Base-by-base conservation (phyloP, 768 basidiomycete genomes). In the Tephrocybe sp. region DNA sequence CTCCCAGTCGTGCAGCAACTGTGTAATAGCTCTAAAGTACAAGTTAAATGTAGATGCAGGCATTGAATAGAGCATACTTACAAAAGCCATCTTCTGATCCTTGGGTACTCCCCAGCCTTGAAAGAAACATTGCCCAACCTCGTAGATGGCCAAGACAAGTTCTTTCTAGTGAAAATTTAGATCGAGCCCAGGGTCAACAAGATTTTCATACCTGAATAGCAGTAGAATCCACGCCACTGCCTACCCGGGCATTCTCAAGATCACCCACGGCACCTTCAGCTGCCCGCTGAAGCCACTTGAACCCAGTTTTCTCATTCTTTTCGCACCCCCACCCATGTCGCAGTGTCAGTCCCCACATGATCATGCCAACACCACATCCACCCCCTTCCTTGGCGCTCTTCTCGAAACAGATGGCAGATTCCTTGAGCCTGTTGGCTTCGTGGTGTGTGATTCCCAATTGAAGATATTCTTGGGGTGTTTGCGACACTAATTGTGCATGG, bases 41-140 rank as follows among this genome's bases (percentile, higher is more conserved):
- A 13, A 27, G 42, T 32, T 30, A 24, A 48, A 21, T 13, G 35
- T 51, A 13, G 25, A 41, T 24, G 45, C 19, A 28, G 19, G 25
- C 24, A 26, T 48, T 44, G 32, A 31, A 18, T 21, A 36, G 25
- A n/a, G n/a, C n/a, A n/a, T n/a, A 78, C 87, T 48, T 64, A 89
- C 87, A 21, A 92, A 84, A 5, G 81, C 90, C 89, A 94, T 91
- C 75, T 87, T 90, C 71, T 89, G 86, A 66, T 95, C 90, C 64
- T 91, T 90, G 24, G 69, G 62, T 11, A 92, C 84, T 7, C 93
- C 93, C 92, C 92, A 95, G 1, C 92, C 93, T 44, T 92, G 89
- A 63, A 89, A 89, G 68, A 93, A 96, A 63, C 90, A 92, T 65
- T 92, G 89, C 1, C 90, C 93, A 4, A 95, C 90, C 68, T 95